phyloP scores from a whole-genome alignment of 306 rosid species.

The Trifolium subterraneum region DNA sequence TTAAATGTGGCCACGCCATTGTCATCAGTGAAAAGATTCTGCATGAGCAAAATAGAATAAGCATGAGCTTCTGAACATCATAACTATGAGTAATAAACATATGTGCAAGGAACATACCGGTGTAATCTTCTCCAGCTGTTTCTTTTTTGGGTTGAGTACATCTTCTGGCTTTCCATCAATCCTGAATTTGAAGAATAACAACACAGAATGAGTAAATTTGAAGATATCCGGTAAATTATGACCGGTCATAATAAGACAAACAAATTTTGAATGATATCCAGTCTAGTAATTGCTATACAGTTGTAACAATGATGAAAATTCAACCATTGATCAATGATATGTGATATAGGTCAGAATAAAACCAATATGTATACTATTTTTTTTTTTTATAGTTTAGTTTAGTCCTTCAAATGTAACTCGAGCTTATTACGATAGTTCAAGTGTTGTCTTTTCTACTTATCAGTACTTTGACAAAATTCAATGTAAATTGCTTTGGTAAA shows the following conservation, averaged over 20 bases:
- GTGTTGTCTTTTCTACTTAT: constrained; percentile 6
- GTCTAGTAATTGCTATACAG: constrained; percentile 9
- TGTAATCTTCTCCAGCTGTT: constrained; percentile 91
- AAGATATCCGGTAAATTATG: constrained; percentile 7
- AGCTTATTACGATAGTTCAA: not conserved
- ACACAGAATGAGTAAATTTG: constrained; percentile 28
- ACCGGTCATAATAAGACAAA: constrained; percentile 8
- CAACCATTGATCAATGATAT: not conserved
- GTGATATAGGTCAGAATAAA: not conserved
- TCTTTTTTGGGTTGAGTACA: constrained; percentile 98
- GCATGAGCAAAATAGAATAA: constrained; percentile 47
- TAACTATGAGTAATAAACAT: not conserved
- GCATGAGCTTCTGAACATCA: constrained; percentile 29
- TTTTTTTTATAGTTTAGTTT: not conserved
- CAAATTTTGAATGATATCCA: constrained; percentile 10
- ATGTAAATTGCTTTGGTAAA: not conserved
- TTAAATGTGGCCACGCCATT: constrained; percentile 85
- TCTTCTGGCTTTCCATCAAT: constrained; percentile 97
- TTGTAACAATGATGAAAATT: not conserved
- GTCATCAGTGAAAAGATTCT: constrained; percentile 92
- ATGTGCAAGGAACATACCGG: constrained; percentile 50
- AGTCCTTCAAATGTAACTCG: not conserved
- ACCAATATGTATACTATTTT: not conserved
- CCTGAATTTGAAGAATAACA: constrained; percentile 48
- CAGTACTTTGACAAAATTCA: not conserved